phyloP scores from a whole-genome alignment of 2,329 filamentous ascomycete species.

The Hypoxylon sp. region DNA sequence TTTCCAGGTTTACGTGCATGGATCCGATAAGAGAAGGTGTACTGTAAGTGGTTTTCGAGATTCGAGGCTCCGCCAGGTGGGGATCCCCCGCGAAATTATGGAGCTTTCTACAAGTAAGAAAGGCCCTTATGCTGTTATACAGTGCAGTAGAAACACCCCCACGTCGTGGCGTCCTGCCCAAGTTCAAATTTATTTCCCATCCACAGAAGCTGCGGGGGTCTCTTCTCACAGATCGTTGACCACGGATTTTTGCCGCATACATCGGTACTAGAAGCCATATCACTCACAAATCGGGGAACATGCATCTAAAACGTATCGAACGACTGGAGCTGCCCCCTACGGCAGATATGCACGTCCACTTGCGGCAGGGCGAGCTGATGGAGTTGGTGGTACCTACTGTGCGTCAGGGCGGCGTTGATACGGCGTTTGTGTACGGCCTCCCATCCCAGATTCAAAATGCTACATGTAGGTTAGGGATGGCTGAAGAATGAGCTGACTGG shows the following conservation, averaged over 20 bases:
- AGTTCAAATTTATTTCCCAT: too few relatives aligned
- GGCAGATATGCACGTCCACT: constrained; percentile 78
- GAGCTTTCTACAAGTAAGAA: neutral
- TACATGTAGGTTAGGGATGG: too few relatives aligned
- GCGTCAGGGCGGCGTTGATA: constrained; percentile 73
- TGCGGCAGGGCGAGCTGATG: constrained; percentile 76
- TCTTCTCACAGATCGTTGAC: neutral
- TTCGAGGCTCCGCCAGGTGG: neutral
- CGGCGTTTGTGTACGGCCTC: constrained; percentile 61
- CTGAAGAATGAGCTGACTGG: constrained; percentile 20
- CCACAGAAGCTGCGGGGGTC: too few relatives aligned
- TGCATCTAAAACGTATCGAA: constrained; percentile 54
- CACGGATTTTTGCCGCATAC: neutral
- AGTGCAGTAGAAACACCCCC: too few relatives aligned
- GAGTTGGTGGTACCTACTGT: constrained; percentile 66
- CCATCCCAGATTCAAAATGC: constrained; percentile 4
- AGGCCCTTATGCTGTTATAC: too few relatives aligned
- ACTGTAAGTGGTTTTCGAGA: too few relatives aligned
- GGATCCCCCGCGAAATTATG: neutral
- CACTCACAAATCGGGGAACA: constrained; percentile 35
- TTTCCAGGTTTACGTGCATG: too few relatives aligned
- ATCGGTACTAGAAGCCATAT: neutral
- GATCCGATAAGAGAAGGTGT: too few relatives aligned
- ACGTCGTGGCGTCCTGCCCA: too few relatives aligned
- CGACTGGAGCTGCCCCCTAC: constrained; percentile 69